Evolutionary conservation across 371 early-diverging fungal genomes (phyloP).

Genomic region (Dinochytrium kinnereticum): DNA sequence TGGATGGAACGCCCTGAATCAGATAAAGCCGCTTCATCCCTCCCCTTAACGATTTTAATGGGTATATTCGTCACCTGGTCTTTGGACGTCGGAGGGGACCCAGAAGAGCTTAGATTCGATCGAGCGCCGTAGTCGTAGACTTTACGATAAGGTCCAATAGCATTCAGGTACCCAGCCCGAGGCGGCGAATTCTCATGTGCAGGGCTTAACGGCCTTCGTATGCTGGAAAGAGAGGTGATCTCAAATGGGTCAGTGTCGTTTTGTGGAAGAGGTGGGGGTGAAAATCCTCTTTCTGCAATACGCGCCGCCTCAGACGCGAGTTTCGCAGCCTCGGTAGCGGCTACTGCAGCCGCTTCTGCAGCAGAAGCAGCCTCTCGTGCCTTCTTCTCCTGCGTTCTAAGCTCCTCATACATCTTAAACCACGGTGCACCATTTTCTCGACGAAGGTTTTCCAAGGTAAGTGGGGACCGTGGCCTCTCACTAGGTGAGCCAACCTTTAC

Average conservation of each 20-base stretch:
- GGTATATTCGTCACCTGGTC: background rate
- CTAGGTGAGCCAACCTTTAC: slow-evolving; percentile 13
- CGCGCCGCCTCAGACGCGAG: slow-evolving; percentile 15
- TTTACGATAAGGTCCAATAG: slow-evolving; percentile 33
- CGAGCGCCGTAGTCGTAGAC: slow-evolving; percentile 31
- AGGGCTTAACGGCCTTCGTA: background rate
- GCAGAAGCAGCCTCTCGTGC: slow-evolving; percentile 17
- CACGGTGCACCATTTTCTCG: slow-evolving; percentile 13
- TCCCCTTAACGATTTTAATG: background rate
- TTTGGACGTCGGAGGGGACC: background rate
- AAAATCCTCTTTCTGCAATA: slow-evolving; percentile 1
- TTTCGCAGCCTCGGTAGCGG: slow-evolving; percentile 8
- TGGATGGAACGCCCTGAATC: slow-evolving; percentile 3
- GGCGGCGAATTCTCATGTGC: slow-evolving; percentile 1
- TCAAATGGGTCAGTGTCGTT: background rate
- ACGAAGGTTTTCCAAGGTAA: slow-evolving; percentile 6
- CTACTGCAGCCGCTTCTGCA: slow-evolving; percentile 6
- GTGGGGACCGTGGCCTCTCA: slow-evolving; percentile 9
- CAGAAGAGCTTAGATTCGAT: background rate
- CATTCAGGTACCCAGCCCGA: slow-evolving; percentile 11
- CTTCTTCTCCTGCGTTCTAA: slow-evolving; percentile 3
- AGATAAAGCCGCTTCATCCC: background rate
- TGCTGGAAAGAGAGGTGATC: background rate
- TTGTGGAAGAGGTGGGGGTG: slow-evolving; percentile 14
- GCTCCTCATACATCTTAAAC: slow-evolving; percentile 22